Percentiles rank a stretch among this genome's conserved stretches.
These are phyloP conservation scores for Calvatia gigantea DNA, from an alignment of 768 basidiomycete genomes.

Conservation along the genomic window DNA sequence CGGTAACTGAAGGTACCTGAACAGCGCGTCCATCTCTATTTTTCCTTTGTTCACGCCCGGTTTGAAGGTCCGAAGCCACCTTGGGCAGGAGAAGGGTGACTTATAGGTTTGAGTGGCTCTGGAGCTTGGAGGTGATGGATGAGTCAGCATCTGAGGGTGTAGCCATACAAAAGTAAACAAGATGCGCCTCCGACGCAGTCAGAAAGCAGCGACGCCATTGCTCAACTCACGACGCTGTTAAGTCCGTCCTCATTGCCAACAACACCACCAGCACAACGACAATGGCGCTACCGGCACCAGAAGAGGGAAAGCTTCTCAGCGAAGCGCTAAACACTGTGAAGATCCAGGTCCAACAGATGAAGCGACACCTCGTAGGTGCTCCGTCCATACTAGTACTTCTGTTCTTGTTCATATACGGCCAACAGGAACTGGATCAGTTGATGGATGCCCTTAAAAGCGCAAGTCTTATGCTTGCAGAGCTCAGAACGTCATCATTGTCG, in stretches of 20 bases:
- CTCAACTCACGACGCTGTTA: conserved; percentile 2
- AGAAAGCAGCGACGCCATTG: conserved; percentile 7
- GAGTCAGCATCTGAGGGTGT: neutral
- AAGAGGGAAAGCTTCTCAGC: conserved; percentile 82
- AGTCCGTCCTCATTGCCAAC: conserved; percentile 13
- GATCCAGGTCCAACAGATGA: conserved; percentile 93
- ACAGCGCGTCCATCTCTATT: too few species aligned
- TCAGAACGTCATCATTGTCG: conserved; percentile 88
- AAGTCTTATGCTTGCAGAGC: conserved; percentile 94
- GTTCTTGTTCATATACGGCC: conserved; percentile 8
- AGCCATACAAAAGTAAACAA: conserved; percentile 2
- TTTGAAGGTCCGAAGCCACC: too few species aligned
- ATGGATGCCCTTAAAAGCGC: conserved; percentile 99
- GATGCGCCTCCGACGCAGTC: neutral
- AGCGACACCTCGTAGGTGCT: conserved; percentile 76
- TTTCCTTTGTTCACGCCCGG: too few species aligned
- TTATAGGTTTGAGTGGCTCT: too few species aligned
- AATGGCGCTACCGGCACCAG: conserved; percentile 47
- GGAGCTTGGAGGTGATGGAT: too few species aligned
- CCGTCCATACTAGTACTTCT: conserved; percentile 8
- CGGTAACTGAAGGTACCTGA: too few species aligned
- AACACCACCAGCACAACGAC: conserved; percentile 21
- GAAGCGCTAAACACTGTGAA: conserved; percentile 85
- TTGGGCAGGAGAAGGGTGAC: too few species aligned
- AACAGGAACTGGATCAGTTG: conserved; percentile 88